Conservation (phyloP, 495 filamentous ascomycete genomes). For the Schizothecium vesticola region DNA sequence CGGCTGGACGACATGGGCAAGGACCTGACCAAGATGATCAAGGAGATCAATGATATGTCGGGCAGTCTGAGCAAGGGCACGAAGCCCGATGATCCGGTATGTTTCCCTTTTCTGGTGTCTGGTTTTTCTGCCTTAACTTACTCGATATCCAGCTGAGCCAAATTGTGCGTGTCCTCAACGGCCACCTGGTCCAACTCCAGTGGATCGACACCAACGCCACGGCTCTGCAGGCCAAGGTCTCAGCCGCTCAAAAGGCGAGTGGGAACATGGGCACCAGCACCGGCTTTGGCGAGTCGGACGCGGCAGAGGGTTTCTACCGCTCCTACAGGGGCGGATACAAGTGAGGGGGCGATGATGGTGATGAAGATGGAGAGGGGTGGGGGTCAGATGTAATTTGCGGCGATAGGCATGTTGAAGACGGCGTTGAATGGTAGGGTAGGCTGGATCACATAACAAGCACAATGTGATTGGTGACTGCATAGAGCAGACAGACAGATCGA, state of each 20-base stretch:
- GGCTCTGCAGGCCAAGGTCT: constrained; percentile 73
- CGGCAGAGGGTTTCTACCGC: constrained; percentile 75
- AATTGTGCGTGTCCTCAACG: constrained; percentile 89
- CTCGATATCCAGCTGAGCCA: constrained; percentile 65
- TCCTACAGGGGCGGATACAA: constrained; percentile 59
- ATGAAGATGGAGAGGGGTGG: not conserved
- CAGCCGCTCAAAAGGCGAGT: constrained; percentile 67
- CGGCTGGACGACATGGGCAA: constrained; percentile 85
- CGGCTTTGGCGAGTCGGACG: constrained; percentile 55
- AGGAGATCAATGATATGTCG: constrained; percentile 89
- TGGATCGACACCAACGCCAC: constrained; percentile 81
- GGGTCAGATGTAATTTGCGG: not conserved
- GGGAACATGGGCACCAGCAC: constrained; percentile 58
- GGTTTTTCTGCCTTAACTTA: constrained; percentile 15
- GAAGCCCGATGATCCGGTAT: constrained; percentile 87
- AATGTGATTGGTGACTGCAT: not conserved
- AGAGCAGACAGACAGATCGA: not conserved
- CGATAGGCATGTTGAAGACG: not conserved
- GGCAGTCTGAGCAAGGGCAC: constrained; percentile 77
- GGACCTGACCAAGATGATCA: constrained; percentile 89
- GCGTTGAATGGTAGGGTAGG: not conserved
- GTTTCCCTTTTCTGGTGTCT: constrained; percentile 32
- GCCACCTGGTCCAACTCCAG: constrained; percentile 82
- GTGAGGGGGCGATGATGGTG: not conserved
- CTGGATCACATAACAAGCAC: not conserved